These are phyloP conservation scores for Prunus fruticosa DNA, from an alignment of 306 rosid genomes.

Conservation along the genomic window DNA sequence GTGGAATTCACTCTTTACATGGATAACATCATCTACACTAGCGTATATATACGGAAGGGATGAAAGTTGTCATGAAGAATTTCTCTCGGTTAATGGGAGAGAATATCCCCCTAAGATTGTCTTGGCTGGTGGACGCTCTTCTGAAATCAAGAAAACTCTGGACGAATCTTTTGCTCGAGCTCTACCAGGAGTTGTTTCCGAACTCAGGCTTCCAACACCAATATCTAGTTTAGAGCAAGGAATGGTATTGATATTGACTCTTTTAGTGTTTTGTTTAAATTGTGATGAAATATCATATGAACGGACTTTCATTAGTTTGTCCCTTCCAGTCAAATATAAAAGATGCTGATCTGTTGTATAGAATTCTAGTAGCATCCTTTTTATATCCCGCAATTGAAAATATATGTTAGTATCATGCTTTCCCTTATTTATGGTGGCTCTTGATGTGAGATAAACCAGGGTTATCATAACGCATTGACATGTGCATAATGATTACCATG, in stretches of 20 bases:
- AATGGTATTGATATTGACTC: slow-evolving; percentile 51
- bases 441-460: background rate
- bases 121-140: slow-evolving; percentile 80
- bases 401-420: background rate
- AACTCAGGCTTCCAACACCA: slow-evolving; percentile 66
- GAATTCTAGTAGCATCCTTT: background rate
- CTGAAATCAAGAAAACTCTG: slow-evolving; percentile 85
- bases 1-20: slow-evolving; percentile 79
- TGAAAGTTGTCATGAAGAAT: slow-evolving; percentile 76
- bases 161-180: slow-evolving; percentile 80
- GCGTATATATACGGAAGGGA: slow-evolving; percentile 84
- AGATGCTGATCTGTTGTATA: background rate
- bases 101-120: slow-evolving; percentile 63
- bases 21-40: slow-evolving; percentile 80
- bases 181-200: slow-evolving; percentile 71
- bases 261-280: slow-evolving; percentile 10
- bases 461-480: background rate
- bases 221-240: slow-evolving; percentile 84
- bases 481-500: background rate
- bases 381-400: background rate
- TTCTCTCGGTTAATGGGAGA: slow-evolving; percentile 57
- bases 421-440: background rate
- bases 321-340: background rate
- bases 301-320: background rate
- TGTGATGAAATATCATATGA: slow-evolving; percentile 12